A percentile compares a stretch with the other conserved stretches of the same genome.
Evolutionary conservation across 495 filamentous ascomycete genomes (phyloP).

Genomic region (Gamarada debralockiae): DNA sequence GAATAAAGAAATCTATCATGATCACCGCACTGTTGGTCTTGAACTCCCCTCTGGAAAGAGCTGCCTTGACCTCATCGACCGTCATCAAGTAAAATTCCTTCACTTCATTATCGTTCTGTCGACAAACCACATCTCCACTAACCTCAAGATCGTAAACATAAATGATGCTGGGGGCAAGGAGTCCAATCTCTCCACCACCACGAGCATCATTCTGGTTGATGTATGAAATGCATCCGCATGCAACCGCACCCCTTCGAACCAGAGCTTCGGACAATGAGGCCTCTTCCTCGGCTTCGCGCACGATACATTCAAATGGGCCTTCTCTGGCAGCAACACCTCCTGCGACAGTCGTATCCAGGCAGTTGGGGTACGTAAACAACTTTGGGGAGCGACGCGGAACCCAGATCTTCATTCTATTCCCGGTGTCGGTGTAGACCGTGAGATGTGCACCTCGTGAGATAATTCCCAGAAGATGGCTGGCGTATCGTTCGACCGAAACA

Average conservation of each 20-base stretch:
- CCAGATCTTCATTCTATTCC: slow-evolving; percentile 42
- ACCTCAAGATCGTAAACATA: slow-evolving; percentile 50
- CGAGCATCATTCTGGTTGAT: slow-evolving; percentile 23
- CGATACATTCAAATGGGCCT: slow-evolving; percentile 42
- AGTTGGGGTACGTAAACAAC: slow-evolving; percentile 46
- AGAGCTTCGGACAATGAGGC: slow-evolving; percentile 36
- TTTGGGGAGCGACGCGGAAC: slow-evolving; percentile 40
- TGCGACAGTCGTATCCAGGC: slow-evolving; percentile 53
- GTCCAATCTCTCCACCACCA: slow-evolving; percentile 27
- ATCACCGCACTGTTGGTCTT: slow-evolving; percentile 49
- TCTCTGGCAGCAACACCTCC: slow-evolving; percentile 44
- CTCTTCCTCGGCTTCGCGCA: slow-evolving; percentile 53
- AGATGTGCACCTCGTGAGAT: slow-evolving; percentile 45
- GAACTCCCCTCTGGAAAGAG: slow-evolving; percentile 43
- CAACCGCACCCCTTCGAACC: slow-evolving; percentile 26
- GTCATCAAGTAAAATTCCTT: slow-evolving; percentile 44
- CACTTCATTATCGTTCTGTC: slow-evolving; percentile 49
- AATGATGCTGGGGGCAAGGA: slow-evolving; percentile 40
- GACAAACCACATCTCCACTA: slow-evolving; percentile 29
- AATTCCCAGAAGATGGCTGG: slow-evolving; percentile 48
- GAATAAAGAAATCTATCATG: slow-evolving; percentile 50
- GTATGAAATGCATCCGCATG: slow-evolving; percentile 38
- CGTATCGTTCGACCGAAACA: slow-evolving; percentile 43
- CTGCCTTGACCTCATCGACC: slow-evolving; percentile 40
- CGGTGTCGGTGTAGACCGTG: slow-evolving; percentile 36